phyloP scores from a whole-genome alignment of 1,284 basidiomycete species.

The Vanrija pseudolonga region DNA sequence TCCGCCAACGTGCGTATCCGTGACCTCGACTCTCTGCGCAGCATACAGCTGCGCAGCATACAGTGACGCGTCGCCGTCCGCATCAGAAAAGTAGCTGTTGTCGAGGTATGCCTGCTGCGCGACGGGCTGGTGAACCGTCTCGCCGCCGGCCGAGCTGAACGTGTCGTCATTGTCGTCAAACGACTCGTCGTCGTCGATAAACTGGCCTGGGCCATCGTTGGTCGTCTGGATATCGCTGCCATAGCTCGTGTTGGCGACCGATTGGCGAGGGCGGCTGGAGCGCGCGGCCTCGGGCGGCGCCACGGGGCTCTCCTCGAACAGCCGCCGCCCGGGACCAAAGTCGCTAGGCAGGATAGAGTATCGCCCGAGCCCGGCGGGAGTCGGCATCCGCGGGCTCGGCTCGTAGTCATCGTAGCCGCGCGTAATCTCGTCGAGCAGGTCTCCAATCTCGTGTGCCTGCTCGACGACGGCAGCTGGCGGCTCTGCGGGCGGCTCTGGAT shows the following conservation, averaged over 20 bases:
- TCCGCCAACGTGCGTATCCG: constrained; percentile 1
- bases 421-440: constrained; percentile 44
- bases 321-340: constrained; percentile 8
- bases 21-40: constrained; percentile 3
- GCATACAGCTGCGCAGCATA: not conserved
- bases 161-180: constrained; percentile 14
- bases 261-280: constrained; percentile 15
- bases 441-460: constrained; percentile 20
- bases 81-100: constrained; percentile 9
- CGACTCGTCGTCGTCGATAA: constrained; percentile 12
- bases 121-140: not conserved
- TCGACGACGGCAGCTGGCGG: not conserved
- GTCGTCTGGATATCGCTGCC: constrained; percentile 29
- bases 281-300: not conserved
- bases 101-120: constrained; percentile 3
- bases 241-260: constrained; percentile 37
- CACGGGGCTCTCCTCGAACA: constrained; percentile 7
- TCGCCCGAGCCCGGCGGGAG: constrained; percentile 32
- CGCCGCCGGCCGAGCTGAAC: not conserved
- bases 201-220: constrained; percentile 7
- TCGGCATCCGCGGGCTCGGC: constrained; percentile 29
- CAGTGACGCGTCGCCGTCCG: not conserved
- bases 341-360: constrained; percentile 34
- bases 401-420: constrained; percentile 19
- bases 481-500: not conserved